These are phyloP conservation scores for Chamaecrista fasciculata DNA, from an alignment of 306 rosid species.

Conservation along the genomic window DNA sequence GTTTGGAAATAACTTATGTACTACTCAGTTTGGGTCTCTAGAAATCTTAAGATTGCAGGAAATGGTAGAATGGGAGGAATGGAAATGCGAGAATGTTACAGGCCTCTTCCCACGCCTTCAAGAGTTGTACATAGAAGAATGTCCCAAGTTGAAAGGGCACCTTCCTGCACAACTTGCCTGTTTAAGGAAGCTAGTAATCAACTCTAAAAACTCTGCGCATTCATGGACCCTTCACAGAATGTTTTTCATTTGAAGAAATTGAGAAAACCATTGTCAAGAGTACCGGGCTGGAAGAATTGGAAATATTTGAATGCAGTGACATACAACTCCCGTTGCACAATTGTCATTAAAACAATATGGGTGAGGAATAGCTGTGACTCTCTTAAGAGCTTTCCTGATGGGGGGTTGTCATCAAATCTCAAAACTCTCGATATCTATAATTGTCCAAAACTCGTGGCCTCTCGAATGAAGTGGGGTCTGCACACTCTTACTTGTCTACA, in stretches of 20 bases:
- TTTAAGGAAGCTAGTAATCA: neutral
- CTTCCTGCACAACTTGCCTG: neutral
- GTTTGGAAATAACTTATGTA: neutral
- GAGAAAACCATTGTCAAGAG: neutral
- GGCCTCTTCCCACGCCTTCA: too few relatives aligned
- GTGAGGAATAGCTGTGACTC: neutral
- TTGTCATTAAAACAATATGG: neutral
- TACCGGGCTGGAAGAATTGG: neutral
- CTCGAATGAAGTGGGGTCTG: too few relatives aligned
- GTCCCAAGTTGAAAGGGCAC: too few relatives aligned
- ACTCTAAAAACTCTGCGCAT: neutral
- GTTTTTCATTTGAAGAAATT: neutral
- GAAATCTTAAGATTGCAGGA: constrained; percentile 23
- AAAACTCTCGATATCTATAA: neutral
- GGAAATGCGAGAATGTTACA: too few relatives aligned
- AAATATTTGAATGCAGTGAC: neutral
- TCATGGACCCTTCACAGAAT: neutral
- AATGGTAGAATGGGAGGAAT: constrained; percentile 11
- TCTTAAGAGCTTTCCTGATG: neutral
- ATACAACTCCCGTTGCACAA: neutral
- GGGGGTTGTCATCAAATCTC: too few relatives aligned
- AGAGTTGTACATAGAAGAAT: too few relatives aligned
- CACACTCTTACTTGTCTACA: too few relatives aligned
- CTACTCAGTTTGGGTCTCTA: constrained; percentile 2
- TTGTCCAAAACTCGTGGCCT: neutral